phyloP scores from a whole-genome alignment of 192 early-diverging fungal species.

The Phycomyces nitens region DNA sequence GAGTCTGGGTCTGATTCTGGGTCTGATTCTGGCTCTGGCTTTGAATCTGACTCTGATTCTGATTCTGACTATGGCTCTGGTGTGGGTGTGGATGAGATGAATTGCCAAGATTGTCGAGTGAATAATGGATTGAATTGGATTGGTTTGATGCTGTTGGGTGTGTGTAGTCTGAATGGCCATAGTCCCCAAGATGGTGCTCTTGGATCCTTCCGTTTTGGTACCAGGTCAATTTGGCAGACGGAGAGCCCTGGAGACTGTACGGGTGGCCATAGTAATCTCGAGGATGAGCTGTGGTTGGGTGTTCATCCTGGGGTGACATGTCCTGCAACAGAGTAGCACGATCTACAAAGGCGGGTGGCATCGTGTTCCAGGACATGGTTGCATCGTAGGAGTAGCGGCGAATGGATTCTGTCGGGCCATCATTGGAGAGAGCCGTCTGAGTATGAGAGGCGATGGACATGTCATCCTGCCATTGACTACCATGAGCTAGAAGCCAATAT shows the following conservation, averaged over 20 bases:
- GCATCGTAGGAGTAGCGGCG: slow-evolving; percentile 37
- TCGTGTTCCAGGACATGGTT: slow-evolving; percentile 25
- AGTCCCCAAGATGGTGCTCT: neutral
- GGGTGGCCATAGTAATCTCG: neutral
- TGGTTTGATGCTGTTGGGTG: slow-evolving; percentile 6
- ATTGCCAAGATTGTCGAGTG: neutral
- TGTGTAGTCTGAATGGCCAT: neutral
- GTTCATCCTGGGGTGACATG: slow-evolving; percentile 2
- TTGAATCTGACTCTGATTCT: slow-evolving; percentile 1
- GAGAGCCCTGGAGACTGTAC: neutral
- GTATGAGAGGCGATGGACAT: slow-evolving; percentile 21
- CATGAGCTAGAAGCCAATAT: slow-evolving; percentile 1
- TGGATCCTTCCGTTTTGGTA: neutral
- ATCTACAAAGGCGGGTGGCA: slow-evolving; percentile 22
- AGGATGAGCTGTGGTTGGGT: neutral
- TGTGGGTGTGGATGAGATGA: slow-evolving; percentile 12
- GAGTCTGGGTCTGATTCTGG: no score
- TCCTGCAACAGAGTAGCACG: slow-evolving; percentile 16
- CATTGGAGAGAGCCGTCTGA: slow-evolving; percentile 13
- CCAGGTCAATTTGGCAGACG: slow-evolving; percentile 2
- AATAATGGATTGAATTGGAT: neutral
- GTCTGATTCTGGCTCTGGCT: slow-evolving; percentile 1
- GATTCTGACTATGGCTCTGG: neutral
- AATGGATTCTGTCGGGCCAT: slow-evolving; percentile 16
- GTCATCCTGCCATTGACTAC: slow-evolving; percentile 28